Conservation (phyloP, 2,329 filamentous ascomycete species). For the Kalmusia sp. region DNA sequence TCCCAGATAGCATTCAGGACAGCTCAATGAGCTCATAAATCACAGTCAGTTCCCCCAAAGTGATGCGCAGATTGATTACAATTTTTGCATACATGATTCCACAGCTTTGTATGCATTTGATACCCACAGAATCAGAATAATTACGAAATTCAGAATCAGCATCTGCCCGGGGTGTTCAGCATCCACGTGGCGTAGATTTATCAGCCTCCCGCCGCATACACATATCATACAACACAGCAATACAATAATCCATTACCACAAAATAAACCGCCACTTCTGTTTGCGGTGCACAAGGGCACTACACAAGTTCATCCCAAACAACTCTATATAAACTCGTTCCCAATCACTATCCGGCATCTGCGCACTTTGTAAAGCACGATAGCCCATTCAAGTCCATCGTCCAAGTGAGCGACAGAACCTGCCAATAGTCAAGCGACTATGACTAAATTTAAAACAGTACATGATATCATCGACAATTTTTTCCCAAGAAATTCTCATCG, state of each 20-base stretch:
- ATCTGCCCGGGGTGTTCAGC: not conserved
- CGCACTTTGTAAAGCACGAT: no score
- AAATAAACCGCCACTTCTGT: not conserved
- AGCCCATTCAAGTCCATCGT: no score
- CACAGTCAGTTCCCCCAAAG: constrained; percentile 1
- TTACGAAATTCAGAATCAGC: not conserved
- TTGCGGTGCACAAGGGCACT: no score
- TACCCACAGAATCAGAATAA: not conserved
- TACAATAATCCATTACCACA: not conserved
- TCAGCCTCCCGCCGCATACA: not conserved
- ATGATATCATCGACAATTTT: not conserved
- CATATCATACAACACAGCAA: not conserved
- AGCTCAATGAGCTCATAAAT: constrained; percentile 1
- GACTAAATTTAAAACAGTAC: not conserved
- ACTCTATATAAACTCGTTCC: no score
- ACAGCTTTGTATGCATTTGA: not conserved
- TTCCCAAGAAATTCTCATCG: not conserved
- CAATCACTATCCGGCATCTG: no score
- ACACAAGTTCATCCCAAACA: no score
- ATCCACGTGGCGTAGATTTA: not conserved
- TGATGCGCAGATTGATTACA: not conserved
- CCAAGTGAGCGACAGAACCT: not conserved
- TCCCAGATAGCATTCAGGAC: not conserved
- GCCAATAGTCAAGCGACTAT: not conserved
- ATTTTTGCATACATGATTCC: not conserved